These are phyloP conservation scores for Verticillium nonalfalfae DNA, from an alignment of 2,329 filamentous ascomycete genomes.

Conservation along the genomic window DNA sequence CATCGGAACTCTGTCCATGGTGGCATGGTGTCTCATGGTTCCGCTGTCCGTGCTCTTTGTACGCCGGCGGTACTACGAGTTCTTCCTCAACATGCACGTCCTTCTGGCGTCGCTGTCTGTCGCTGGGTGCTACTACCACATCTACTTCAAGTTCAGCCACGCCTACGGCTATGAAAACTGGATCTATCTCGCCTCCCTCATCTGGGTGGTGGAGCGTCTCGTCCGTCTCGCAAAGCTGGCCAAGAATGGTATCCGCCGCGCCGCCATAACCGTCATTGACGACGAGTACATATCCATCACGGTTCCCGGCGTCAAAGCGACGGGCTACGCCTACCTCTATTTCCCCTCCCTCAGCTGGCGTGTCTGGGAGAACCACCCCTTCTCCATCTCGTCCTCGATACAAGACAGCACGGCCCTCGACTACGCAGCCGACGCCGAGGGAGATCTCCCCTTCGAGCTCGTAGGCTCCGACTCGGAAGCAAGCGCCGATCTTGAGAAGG, in stretches of 20 bases:
- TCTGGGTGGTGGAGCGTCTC: constrained; percentile 11
- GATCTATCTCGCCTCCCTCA: constrained; percentile 11
- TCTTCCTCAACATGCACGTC: constrained; percentile 16
- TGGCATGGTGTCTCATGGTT: constrained; percentile 8
- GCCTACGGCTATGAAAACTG: constrained; percentile 15
- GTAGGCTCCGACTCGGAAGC: constrained; percentile 3
- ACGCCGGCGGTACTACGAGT: constrained; percentile 15
- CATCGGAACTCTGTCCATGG: constrained; percentile 12
- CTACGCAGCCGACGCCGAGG: not conserved
- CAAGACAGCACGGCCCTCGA: not conserved
- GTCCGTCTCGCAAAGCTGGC: constrained; percentile 5
- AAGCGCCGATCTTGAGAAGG: not conserved
- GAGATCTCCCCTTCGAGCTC: not conserved
- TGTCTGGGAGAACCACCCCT: constrained; percentile 8
- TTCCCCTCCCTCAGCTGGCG: constrained; percentile 8
- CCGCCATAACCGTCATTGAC: constrained; percentile 7
- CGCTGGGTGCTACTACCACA: constrained; percentile 14
- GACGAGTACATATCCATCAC: constrained; percentile 6
- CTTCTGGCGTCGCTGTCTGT: constrained; percentile 13
- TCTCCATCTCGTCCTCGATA: not conserved
- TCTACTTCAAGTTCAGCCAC: constrained; percentile 15
- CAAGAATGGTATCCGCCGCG: constrained; percentile 7
- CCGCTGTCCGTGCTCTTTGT: constrained; percentile 11
- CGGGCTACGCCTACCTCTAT: constrained; percentile 10
- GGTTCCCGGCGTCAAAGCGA: constrained; percentile 4